A percentile compares a stretch with the other conserved stretches of the same genome.
These are phyloP conservation scores for Daldinia eschscholtzii DNA, from an alignment of 2,329 filamentous ascomycete genomes.

Conservation along the genomic window DNA sequence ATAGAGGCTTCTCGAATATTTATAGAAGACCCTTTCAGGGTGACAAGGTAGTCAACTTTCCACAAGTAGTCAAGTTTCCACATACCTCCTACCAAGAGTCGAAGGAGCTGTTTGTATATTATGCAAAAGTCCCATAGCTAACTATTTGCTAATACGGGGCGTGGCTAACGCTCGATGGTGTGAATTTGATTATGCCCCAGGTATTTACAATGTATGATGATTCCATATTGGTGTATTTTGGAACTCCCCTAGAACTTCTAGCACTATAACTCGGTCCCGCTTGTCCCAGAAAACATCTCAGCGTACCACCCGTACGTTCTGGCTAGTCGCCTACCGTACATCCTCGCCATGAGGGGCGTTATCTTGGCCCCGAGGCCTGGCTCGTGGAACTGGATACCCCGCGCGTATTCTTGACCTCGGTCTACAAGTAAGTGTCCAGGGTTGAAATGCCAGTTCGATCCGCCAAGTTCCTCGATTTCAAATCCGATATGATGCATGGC, in stretches of 20 bases:
- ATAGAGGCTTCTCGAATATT: background rate
- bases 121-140: too few species aligned
- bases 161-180: background rate
- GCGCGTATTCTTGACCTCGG: background rate
- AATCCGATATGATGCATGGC: constrained; percentile 4
- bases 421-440: background rate
- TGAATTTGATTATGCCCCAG: background rate
- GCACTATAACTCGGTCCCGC: background rate
- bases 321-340: background rate
- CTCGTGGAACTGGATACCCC: constrained; percentile 1
- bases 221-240: background rate
- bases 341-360: constrained; percentile 1
- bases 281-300: background rate
- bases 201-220: background rate
- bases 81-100: background rate
- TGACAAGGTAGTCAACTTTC: too few species aligned
- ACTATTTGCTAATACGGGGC: too few species aligned
- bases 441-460: constrained; percentile 4
- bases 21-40: background rate
- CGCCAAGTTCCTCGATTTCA: background rate
- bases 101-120: background rate
- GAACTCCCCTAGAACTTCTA: background rate
- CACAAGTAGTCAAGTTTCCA: background rate
- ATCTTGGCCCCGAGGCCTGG: background rate
- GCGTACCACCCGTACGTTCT: background rate